Base-by-base conservation (phyloP, 306 rosid species). In the Albizia julibrissin region DNA sequence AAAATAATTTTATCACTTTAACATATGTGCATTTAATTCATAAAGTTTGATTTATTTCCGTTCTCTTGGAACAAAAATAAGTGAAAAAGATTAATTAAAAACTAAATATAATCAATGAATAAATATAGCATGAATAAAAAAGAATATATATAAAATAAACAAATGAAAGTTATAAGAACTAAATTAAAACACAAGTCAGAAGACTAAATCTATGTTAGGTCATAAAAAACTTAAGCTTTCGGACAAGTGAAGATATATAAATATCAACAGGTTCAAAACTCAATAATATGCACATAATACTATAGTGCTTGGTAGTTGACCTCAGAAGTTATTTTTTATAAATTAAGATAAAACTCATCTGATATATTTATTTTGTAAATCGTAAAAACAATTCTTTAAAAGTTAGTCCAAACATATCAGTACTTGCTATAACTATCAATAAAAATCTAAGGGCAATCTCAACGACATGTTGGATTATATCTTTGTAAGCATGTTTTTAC, bases 181-280 rank as follows among this genome's bases (percentile, higher is more conserved):
- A n/a, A 58, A 58, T 22, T 8, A 56, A 9, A 56, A 56, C 64
- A 58, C 1, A 58, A 54, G 11, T 54, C 12, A 54, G 22, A 54
- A 21, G 26, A 8, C 62, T 7, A 12, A 12, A 26, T 27, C 2
- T 13, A 14, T 5, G 18, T 12, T 27, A 5, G 34, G 69, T 27
- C 19, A 12, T 27, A 12, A 11, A 26, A 62, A 13, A 27, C 18
- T 26, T 12, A 5, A 27, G 68, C 21, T 29, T 27, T 66, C 31
- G 5, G 9, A 69, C 46, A 75, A 22, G 61, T 19, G 80, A n/a
- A 37, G 43, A 33, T 33, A 34, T 6, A 49, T 43, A 64, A 81
- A 79, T 61, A 79, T 61, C 78, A 69, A 67, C 33, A 70, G 65
- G 21, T 58, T 75, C 66, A 56, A 56, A 56, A 6, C 62, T 56